Evolutionary conservation across 163 green algal genomes (phyloP), one percentile per base, ranked within the genome.

Genomic region (Chlamydomonas reinhardtii): DNA sequence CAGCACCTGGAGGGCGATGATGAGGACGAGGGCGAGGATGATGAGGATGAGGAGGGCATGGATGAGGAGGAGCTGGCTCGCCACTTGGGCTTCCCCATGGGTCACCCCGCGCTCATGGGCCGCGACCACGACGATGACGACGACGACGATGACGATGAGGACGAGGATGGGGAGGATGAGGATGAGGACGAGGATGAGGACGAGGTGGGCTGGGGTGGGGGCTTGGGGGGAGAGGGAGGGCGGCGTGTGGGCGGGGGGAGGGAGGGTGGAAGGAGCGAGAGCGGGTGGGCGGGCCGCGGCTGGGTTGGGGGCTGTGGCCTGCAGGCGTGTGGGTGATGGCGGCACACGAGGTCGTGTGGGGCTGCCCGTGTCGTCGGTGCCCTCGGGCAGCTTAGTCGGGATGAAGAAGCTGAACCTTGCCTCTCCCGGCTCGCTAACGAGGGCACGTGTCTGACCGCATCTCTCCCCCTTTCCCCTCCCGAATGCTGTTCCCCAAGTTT

Each of bases 91-190:
- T 76, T 84, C 52, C 79, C 79, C 14, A 73, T 86, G 68, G 68
- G 19, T 19, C 19, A 27, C 34, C 27, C 62, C 25, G 62, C 25
- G 25, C 62, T 34, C 6, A 64, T 79, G 31, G 68, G 32, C 8
- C 19, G 12, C 34, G 76, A 89, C 1, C 62, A 88, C n/a, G 86
- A 90, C 35, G 86, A 90, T 6, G 82, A 89, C 4, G 88, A 91
- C 12, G 89, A 91, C 24, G 89, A 93, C 19, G 89, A 87, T 12
- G 89, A 92, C 2, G 88, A 91, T 68, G 84, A 86, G 22, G 92
- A 93, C 0, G 85, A 93, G 11, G 93, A 95, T 14, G 85, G 82
- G 31, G 87, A 91, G 4, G 86, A 93, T 15, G 68, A 75, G 31
- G 87, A 91, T 0, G 86, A 93, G 5, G 68, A 75, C 25, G 83